These are phyloP conservation scores for Linaria vulgaris DNA, from an alignment of 257 asterid genomes.

Conservation along the genomic window DNA sequence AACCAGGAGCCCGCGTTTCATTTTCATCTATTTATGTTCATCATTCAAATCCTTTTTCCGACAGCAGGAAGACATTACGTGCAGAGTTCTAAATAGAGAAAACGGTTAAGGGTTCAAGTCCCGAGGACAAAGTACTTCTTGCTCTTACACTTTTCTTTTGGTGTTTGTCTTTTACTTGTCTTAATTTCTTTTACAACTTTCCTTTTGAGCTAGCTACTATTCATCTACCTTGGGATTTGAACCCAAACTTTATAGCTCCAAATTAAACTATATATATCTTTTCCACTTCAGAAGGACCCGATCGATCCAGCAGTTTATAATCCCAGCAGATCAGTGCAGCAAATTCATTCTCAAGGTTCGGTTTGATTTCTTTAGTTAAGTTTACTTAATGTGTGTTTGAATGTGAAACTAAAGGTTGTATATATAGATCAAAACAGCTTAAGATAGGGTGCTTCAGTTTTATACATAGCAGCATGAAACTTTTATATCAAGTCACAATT, in stretches of 20 bases:
- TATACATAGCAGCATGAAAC: no score
- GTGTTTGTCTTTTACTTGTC: conserved; percentile 29
- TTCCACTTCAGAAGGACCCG: conserved; percentile 16
- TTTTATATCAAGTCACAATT: neutral
- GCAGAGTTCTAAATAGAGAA: conserved; percentile 13
- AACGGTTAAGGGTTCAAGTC: conserved; percentile 38
- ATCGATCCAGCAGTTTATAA: conserved; percentile 22
- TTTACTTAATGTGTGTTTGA: neutral
- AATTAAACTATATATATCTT: neutral
- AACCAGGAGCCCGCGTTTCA: no score
- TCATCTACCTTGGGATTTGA: conserved; percentile 29
- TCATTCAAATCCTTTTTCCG: conserved; percentile 10
- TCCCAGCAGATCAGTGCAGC: no score
- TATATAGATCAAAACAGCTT: neutral
- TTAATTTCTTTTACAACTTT: conserved; percentile 21
- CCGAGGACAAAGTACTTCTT: conserved; percentile 45
- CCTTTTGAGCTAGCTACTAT: conserved; percentile 23
- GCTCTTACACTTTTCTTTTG: conserved; percentile 1
- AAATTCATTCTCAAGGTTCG: conserved; percentile 29
- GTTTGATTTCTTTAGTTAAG: neutral
- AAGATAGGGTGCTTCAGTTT: neutral
- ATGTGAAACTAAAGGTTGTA: neutral
- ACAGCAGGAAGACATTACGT: conserved; percentile 35
- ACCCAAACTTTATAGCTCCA: neutral
- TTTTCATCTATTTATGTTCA: no score